Conservation (phyloP, 495 filamentous ascomycete genomes). For the Podospora anserina region DNA sequence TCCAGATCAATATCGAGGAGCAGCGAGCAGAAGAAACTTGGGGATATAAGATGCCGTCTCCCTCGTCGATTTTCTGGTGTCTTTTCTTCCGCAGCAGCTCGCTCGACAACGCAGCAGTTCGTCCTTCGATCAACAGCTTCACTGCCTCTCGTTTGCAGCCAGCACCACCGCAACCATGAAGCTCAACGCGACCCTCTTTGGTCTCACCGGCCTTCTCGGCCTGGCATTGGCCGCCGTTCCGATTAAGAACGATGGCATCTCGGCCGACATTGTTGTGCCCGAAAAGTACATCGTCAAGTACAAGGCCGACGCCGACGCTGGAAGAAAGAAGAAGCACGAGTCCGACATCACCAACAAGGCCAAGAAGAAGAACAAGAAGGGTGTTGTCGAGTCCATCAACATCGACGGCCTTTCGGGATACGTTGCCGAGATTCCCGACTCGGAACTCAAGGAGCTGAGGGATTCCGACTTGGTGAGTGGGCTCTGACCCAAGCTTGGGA, state of each 20-base stretch:
- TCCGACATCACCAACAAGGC: slow-evolving; percentile 16
- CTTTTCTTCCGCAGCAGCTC: neutral
- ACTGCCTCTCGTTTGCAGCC: neutral
- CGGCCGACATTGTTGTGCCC: slow-evolving; percentile 13
- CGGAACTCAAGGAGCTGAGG: slow-evolving; percentile 14
- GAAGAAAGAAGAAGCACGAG: slow-evolving; percentile 17
- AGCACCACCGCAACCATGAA: slow-evolving; percentile 15
- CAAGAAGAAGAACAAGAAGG: slow-evolving; percentile 12
- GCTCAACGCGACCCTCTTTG: slow-evolving; percentile 5
- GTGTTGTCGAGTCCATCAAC: slow-evolving; percentile 14
- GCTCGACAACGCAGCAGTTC: neutral
- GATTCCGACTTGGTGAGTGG: slow-evolving; percentile 15
- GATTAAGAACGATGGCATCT: slow-evolving; percentile 16
- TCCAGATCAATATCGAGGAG: neutral
- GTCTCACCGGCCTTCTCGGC: slow-evolving; percentile 14
- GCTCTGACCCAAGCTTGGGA: neutral
- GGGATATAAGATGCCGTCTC: neutral
- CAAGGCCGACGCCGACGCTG: slow-evolving; percentile 19
- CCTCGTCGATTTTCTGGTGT: neutral
- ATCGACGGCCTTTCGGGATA: slow-evolving; percentile 24
- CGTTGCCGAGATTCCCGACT: slow-evolving; percentile 19
- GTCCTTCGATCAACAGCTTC: slow-evolving; percentile 3
- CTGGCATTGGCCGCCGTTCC: slow-evolving; percentile 16
- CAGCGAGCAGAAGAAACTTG: neutral
- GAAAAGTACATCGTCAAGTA: slow-evolving; percentile 30